Conservation (phyloP, 768 basidiomycete genomes). For the Clavaria fumosa region DNA sequence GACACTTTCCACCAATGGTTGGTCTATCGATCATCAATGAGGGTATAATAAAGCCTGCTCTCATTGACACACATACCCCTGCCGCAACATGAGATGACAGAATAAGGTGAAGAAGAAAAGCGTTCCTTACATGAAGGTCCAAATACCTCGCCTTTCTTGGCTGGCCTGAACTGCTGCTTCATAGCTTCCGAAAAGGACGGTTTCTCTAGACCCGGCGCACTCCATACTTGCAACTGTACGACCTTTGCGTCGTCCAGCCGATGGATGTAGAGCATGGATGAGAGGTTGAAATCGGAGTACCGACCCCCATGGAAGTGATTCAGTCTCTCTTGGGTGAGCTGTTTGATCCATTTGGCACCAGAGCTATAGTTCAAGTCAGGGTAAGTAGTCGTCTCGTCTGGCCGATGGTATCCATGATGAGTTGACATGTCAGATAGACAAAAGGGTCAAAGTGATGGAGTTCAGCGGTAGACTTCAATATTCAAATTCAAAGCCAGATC, state of each 20-base stretch:
- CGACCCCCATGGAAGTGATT: conserved; percentile 63
- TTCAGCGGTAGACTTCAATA: too few species aligned
- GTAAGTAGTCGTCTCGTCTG: too few species aligned
- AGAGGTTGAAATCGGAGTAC: conserved; percentile 67
- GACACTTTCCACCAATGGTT: conserved; percentile 96
- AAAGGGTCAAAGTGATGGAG: too few species aligned
- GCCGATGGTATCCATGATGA: too few species aligned
- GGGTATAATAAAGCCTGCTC: not conserved
- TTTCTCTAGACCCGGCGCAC: conserved; percentile 73
- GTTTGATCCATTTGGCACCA: conserved; percentile 75
- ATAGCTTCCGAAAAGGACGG: conserved; percentile 83
- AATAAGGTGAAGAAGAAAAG: not conserved
- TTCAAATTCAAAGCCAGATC: too few species aligned
- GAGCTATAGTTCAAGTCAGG: conserved; percentile 41
- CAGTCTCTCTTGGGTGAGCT: conserved; percentile 43
- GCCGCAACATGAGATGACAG: too few species aligned
- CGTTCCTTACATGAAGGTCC: conserved; percentile 75
- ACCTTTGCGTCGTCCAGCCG: conserved; percentile 47
- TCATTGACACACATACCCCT: too few species aligned
- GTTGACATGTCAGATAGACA: too few species aligned
- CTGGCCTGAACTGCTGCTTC: conserved; percentile 62
- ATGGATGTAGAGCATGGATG: conserved; percentile 61
- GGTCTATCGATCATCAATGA: too few species aligned
- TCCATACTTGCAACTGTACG: conserved; percentile 82
- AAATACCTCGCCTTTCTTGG: conserved; percentile 81